These are phyloP conservation scores for Papiliotrema nemorosa DNA, from an alignment of 1,284 basidiomycete species.

Conservation along the genomic window DNA sequence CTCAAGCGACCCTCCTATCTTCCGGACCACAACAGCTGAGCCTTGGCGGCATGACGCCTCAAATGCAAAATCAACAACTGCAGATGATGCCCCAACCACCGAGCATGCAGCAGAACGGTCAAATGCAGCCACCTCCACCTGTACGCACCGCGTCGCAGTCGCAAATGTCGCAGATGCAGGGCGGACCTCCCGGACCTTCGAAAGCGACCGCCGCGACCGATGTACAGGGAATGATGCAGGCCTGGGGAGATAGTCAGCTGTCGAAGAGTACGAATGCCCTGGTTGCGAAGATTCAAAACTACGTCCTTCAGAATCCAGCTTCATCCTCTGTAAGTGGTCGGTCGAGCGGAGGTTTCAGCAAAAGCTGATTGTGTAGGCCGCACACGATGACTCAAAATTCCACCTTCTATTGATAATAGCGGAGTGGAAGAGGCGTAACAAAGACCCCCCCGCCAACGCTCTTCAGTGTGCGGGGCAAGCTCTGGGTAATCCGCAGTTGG, in stretches of 20 bases:
- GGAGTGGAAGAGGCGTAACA: constrained; percentile 12
- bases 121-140: neutral
- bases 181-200: neutral
- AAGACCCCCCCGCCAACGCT: constrained; percentile 5
- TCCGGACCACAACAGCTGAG: constrained; percentile 1
- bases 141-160: constrained; percentile 1
- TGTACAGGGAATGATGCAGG: constrained; percentile 3
- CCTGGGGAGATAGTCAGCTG: constrained; percentile 5
- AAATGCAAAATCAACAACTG: neutral
- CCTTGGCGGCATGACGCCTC: neutral
- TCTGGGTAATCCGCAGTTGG: constrained; percentile 1
- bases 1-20: constrained; percentile 2
- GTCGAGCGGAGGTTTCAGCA: too few species aligned
- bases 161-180: neutral
- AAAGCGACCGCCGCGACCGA: neutral
- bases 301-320: too few species aligned
- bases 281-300: neutral
- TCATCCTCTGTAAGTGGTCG: neutral
- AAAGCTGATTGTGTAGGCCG: neutral
- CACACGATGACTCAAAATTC: constrained; percentile 7
- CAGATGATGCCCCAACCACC: neutral
- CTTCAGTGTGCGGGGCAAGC: constrained; percentile 1
- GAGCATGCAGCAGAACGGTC: neutral
- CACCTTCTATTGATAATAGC: constrained; percentile 13
- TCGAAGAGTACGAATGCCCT: constrained; percentile 1